phyloP scores from a whole-genome alignment of 768 basidiomycete species.

The Panus rudis region DNA sequence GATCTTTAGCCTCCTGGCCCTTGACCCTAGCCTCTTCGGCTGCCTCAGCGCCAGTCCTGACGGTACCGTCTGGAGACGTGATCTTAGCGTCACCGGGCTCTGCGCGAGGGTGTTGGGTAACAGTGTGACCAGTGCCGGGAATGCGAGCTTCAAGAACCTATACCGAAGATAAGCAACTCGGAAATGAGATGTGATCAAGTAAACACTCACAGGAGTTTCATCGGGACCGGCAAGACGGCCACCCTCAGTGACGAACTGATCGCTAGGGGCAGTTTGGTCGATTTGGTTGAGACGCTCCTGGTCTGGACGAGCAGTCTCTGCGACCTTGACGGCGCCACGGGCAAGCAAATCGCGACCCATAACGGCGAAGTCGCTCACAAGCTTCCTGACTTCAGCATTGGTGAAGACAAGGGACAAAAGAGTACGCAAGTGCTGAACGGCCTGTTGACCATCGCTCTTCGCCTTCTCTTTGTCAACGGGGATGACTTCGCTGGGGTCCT shows the following conservation, averaged over 20 bases:
- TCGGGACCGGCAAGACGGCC: conserved; percentile 35
- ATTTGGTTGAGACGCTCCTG: conserved; percentile 55
- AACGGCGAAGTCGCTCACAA: conserved; percentile 69
- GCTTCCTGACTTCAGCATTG: conserved; percentile 89
- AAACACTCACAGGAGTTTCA: conserved; percentile 40
- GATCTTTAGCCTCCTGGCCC: conserved; percentile 12
- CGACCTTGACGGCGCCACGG: conserved; percentile 62
- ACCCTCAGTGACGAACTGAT: conserved; percentile 51
- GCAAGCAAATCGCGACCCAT: conserved; percentile 83
- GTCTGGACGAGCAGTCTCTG: conserved; percentile 59
- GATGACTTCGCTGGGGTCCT: conserved; percentile 30
- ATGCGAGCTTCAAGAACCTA: conserved; percentile 35
- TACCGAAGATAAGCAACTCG: background rate
- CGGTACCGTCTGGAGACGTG: conserved; percentile 27
- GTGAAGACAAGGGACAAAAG: conserved; percentile 82
- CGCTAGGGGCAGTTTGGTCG: conserved; percentile 61
- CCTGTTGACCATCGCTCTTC: conserved; percentile 32
- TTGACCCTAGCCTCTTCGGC: conserved; percentile 12
- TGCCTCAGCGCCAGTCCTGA: conserved; percentile 22
- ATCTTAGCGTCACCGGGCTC: conserved; percentile 33
- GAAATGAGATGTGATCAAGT: background rate
- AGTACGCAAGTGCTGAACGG: conserved; percentile 81
- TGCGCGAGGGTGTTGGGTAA: conserved; percentile 46
- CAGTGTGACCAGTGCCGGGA: conserved; percentile 35
- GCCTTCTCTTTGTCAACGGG: conserved; percentile 47